Conservation (phyloP, 2,329 filamentous ascomycete species). For the Coccinonectria pachysandricola region DNA sequence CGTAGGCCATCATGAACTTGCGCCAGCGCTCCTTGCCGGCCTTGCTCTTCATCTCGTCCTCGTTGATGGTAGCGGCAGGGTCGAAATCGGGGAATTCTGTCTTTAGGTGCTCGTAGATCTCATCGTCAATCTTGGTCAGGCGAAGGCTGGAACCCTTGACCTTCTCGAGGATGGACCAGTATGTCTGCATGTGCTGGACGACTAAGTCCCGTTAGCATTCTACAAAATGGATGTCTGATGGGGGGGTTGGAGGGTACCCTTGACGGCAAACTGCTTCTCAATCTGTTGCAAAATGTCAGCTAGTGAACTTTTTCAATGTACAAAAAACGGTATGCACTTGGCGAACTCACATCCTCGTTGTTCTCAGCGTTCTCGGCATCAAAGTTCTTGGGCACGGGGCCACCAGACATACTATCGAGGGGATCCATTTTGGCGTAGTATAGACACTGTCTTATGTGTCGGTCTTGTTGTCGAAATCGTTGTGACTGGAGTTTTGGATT, state of each 20-base stretch:
- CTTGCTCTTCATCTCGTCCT: slow-evolving; percentile 98
- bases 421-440: slow-evolving; percentile 29
- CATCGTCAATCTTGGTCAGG: slow-evolving; percentile 88
- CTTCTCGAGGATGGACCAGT: slow-evolving; percentile 92
- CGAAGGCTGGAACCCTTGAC: slow-evolving; percentile 80
- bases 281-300: too few species aligned
- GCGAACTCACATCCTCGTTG: slow-evolving; percentile 44
- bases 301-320: too few species aligned
- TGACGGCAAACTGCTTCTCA: slow-evolving; percentile 98
- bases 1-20: slow-evolving; percentile 86
- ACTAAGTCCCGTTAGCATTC: too few species aligned
- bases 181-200: slow-evolving; percentile 92
- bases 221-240: too few species aligned
- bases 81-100: slow-evolving; percentile 89
- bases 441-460: too few species aligned
- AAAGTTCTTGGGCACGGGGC: slow-evolving; percentile 43
- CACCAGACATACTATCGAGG: slow-evolving; percentile 27
- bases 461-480: slow-evolving; percentile 1
- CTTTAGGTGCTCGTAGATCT: slow-evolving; percentile 84
- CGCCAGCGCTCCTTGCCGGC: slow-evolving; percentile 88
- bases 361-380: slow-evolving; percentile 46
- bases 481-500: too few species aligned
- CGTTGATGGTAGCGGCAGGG: slow-evolving; percentile 66
- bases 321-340: too few species aligned
- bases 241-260: slow-evolving; percentile 56